phyloP scores from a whole-genome alignment of 768 basidiomycete genomes.

The Lactifluus hygrophoroides region DNA sequence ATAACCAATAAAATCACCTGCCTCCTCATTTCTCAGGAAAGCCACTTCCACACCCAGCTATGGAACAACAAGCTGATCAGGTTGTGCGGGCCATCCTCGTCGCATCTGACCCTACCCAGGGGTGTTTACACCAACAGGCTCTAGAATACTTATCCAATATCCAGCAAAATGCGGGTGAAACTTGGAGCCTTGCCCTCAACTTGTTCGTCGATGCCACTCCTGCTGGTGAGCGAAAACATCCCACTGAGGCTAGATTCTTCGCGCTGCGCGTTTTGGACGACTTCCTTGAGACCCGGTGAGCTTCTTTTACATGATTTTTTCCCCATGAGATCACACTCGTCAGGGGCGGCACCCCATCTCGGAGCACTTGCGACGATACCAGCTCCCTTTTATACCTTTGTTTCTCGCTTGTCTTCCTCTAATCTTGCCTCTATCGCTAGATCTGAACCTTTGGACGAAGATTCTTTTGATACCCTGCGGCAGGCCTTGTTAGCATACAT shows the following conservation, averaged over 20 bases:
- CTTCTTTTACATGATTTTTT: neutral
- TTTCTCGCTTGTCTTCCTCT: neutral
- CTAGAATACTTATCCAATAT: conserved; percentile 73
- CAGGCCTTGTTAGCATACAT: conserved; percentile 76
- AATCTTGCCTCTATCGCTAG: conserved; percentile 27
- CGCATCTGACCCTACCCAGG: conserved; percentile 72
- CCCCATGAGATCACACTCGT: neutral
- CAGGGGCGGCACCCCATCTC: neutral
- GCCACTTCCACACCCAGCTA: conserved; percentile 26
- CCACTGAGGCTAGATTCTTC: conserved; percentile 68
- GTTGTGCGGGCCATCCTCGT: conserved; percentile 80
- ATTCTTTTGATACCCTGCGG: conserved; percentile 62
- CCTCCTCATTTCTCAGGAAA: conserved; percentile 11
- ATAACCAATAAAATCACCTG: conserved; percentile 6
- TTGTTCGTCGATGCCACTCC: conserved; percentile 58
- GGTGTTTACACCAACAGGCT: conserved; percentile 73
- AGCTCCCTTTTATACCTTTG: neutral
- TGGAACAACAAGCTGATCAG: conserved; percentile 72
- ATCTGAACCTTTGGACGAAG: conserved; percentile 60
- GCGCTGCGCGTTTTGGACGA: conserved; percentile 75
- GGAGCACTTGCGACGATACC: neutral
- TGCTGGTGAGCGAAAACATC: conserved; percentile 59
- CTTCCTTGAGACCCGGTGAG: conserved; percentile 76
- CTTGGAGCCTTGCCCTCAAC: conserved; percentile 75
- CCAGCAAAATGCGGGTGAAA: conserved; percentile 62